phyloP scores from a whole-genome alignment of 2,329 filamentous ascomycete species.

The Ophiocordyceps australis region DNA sequence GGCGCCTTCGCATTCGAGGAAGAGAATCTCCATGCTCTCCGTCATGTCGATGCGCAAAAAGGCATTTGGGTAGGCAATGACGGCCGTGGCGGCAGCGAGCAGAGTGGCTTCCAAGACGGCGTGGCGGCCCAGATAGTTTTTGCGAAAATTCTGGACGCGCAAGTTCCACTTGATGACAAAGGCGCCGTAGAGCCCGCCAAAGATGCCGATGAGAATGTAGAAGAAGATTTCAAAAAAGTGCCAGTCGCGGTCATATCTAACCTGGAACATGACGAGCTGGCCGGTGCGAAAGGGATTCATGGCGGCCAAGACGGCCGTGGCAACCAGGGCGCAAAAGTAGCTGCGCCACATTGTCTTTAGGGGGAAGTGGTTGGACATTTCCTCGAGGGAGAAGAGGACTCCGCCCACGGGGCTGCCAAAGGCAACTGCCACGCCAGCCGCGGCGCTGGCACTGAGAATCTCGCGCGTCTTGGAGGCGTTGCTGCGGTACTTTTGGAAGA shows the following conservation, averaged over 20 bases:
- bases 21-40: slow-evolving; percentile 96
- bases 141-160: slow-evolving; percentile 76
- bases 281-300: slow-evolving; percentile 98
- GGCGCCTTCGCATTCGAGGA: slow-evolving; percentile 76
- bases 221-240: slow-evolving; percentile 95
- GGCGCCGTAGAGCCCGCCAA: slow-evolving; percentile 87
- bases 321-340: slow-evolving; percentile 93
- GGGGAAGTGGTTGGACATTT: slow-evolving; percentile 94
- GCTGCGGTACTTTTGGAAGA: slow-evolving; percentile 81
- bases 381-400: slow-evolving; percentile 89
- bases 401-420: slow-evolving; percentile 96
- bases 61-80: slow-evolving; percentile 93
- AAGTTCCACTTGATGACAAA: slow-evolving; percentile 98
- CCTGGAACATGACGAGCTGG: slow-evolving; percentile 98
- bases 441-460: slow-evolving; percentile 85
- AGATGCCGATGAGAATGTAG: slow-evolving; percentile 78
- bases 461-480: slow-evolving; percentile 92
- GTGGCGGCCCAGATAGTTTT: slow-evolving; percentile 74
- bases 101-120: slow-evolving; percentile 75
- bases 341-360: slow-evolving; percentile 96
- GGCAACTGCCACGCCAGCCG: slow-evolving; percentile 86
- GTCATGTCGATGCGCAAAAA: slow-evolving; percentile 97
- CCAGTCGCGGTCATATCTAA: slow-evolving; percentile 89
- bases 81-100: slow-evolving; percentile 64
- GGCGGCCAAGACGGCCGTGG: slow-evolving; percentile 76